Base-by-base conservation (phyloP, 1,284 basidiomycete species). In the Cronartium ribicola region DNA sequence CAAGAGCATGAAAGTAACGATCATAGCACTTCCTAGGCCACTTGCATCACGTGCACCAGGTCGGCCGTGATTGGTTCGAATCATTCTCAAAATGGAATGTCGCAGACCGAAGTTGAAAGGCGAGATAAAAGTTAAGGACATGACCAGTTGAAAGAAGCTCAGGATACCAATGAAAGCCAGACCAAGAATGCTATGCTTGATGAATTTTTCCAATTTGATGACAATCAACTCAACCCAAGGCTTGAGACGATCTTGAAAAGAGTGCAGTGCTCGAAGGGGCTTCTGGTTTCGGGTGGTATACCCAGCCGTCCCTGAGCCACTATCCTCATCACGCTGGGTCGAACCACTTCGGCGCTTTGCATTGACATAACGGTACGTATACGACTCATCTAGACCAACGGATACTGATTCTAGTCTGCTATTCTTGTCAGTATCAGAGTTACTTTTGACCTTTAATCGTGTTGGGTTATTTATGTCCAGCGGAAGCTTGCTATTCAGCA, bases 111-210 rank as follows among this genome's bases (percentile, higher is more conserved):
- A 71, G 37, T 71, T 71, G 44, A 61, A 71, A 2, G 69, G 69
- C 20, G 69, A 71, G 43, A 71, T 63, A 5, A 71, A 55, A 4
- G 69, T 71, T 14, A 71, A 59, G 13, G 69, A 71, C 60, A 71
- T 71, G 0, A 62, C 62, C 1, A 71, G 20, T 63, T 71, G 69
- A 55, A 71, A 71, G 48, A 71, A 71, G 22, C 62, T 65, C 44
- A 71, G 44, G n/a, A 71, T 61, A 7, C 69, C 69, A 5, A 71
- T 71, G 20, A 71, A 71, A 5, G 69, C 61, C 7, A 71, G 37
- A 17, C 69, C 69, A 57, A 64, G 55, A 62, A 71, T 65, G 20
- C 59, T 64, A 37, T 71, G 69, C 39, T 65, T 65, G 40, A 71
- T 29, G 10, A 71, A 14, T 2, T n/a, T 62, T 10, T 71, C 61